Conservation (phyloP, 108 stramenopile species). For the Thalassiosira profunda region DNA sequence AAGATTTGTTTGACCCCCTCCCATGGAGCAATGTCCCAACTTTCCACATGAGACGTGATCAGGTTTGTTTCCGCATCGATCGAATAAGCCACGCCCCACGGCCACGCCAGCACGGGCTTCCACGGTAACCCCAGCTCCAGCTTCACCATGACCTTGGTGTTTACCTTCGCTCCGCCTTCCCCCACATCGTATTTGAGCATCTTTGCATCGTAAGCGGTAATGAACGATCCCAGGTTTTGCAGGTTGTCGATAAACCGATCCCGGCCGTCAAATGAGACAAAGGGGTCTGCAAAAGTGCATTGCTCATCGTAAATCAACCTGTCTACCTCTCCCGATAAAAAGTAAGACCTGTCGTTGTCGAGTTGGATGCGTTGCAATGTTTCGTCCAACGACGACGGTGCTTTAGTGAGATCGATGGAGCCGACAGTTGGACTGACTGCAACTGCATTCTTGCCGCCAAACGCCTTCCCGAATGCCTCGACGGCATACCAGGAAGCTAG, state of each 20-base stretch:
- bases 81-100: conserved; percentile 80
- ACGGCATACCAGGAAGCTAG: conserved; percentile 86
- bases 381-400: conserved; percentile 68
- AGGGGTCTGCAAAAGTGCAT: conserved; percentile 92
- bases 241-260: conserved; percentile 91
- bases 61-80: conserved; percentile 74
- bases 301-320: conserved; percentile 76
- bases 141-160: conserved; percentile 82
- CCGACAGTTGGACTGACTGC: conserved; percentile 1
- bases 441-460: conserved; percentile 38
- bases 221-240: conserved; percentile 87
- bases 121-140: conserved; percentile 90
- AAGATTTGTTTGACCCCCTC: conserved; percentile 89
- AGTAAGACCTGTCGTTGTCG: conserved; percentile 90
- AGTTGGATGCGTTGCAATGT: conserved; percentile 77
- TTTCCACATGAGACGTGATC: conserved; percentile 73
- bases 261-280: conserved; percentile 86
- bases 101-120: conserved; percentile 93
- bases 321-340: conserved; percentile 91
- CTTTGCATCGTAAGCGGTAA: conserved; percentile 80
- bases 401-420: conserved; percentile 46
- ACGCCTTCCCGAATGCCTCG: conserved; percentile 83
- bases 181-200: conserved; percentile 57
- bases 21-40: conserved; percentile 84
- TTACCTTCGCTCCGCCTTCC: conserved; percentile 29